Percentiles rank a stretch among this genome's conserved stretches.
Evolutionary conservation across 176 grass and related monocot species (phyloP).

Genomic region (Secale cereale): DNA sequence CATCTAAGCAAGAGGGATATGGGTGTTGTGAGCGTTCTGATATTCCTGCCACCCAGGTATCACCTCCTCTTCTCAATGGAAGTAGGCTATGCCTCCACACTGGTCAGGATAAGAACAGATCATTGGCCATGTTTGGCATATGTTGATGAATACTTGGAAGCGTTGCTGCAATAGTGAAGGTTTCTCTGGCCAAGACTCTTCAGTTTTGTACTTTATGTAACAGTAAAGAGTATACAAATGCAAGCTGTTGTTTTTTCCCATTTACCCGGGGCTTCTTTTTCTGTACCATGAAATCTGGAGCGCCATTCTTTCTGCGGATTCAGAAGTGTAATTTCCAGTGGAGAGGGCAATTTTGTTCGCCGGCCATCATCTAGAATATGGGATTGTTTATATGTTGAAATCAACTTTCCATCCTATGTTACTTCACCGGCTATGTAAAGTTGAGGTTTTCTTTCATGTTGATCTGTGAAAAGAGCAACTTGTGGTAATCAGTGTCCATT

Average conservation of each 20-base stretch:
- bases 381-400: not conserved
- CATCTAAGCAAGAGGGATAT: slow-evolving; percentile 57
- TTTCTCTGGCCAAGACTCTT: slow-evolving; percentile 17
- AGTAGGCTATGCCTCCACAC: slow-evolving; percentile 65
- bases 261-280: slow-evolving; percentile 12
- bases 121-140: slow-evolving; percentile 98
- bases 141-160: slow-evolving; percentile 93
- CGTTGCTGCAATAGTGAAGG: slow-evolving; percentile 53
- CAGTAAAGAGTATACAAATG: slow-evolving; percentile 27
- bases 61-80: slow-evolving; percentile 98
- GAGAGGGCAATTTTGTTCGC: slow-evolving; percentile 35
- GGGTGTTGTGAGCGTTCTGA: slow-evolving; percentile 60
- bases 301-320: slow-evolving; percentile 34
- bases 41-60: slow-evolving; percentile 89
- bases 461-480: not conserved
- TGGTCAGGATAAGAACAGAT: slow-evolving; percentile 88
- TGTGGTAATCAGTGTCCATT: not conserved
- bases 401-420: not conserved
- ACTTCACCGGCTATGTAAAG: not conserved
- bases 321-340: slow-evolving; percentile 17
- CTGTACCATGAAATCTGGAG: slow-evolving; percentile 25
- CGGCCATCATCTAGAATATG: slow-evolving; percentile 22
- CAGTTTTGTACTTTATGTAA: slow-evolving; percentile 54
- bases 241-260: slow-evolving; percentile 17
- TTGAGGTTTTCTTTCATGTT: not conserved